Evolutionary conservation across 108 stramenopile genomes (phyloP), one percentile per base, ranked within the genome.

Genomic region (Skeletonema tropicum): DNA sequence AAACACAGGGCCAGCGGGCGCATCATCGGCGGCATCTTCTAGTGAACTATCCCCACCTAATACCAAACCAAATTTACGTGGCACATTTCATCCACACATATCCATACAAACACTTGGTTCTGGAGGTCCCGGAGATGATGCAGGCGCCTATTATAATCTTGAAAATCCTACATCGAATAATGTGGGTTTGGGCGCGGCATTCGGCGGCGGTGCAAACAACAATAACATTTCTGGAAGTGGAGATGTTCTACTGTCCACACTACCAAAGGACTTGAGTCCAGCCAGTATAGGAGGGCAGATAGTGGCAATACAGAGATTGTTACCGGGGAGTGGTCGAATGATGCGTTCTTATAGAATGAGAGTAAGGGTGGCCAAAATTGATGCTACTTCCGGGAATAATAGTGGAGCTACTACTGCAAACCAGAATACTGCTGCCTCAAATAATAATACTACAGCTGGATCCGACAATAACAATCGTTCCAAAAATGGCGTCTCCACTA

Each of bases 311-410:
- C 52, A 49, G 25, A 45, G 81, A 57, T 52, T 83, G 19, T 68
- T 75, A 70, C 91, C 93, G 1, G 90, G 88, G 7, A 89, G 88
- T 36, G 93, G 93, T 10, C 85, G 93, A 19, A 90, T 92, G 88
- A 94, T 92, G 93, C 63, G 88, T 60, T 88, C 90, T 8, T 90
- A 86, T 79, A 74, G 87, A 59, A 45, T 94, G 7, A 66, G 76
- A 52, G 86, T 87, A 70, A 78, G 83, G 13, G 62, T 83, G 23
- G 41, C 68, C 10, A 83, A 46, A 82, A 84, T 76, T 62, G 64
- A 69, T 65, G 71, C 52, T 39, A 74, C 52, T 39, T 12, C 1
- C 38, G 10, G 38, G 32, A 39, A 31, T 66, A 46, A 31, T 66
- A 13, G 3, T 35, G 62, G 9, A 21, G 14, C 80, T 14, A 77